Evolutionary conservation across 176 grass and related monocot genomes (phyloP).

Genomic region (Echinochloa phyllopogon): DNA sequence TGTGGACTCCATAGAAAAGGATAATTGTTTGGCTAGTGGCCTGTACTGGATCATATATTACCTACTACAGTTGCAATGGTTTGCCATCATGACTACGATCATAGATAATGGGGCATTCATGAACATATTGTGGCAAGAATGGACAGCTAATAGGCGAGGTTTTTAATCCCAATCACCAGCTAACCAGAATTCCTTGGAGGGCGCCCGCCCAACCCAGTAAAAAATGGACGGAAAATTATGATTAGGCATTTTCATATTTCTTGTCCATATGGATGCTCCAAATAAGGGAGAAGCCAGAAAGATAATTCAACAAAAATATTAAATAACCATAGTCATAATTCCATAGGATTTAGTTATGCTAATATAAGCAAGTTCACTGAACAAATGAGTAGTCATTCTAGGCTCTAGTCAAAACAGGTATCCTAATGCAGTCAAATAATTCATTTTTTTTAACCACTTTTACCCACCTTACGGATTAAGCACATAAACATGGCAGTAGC

Average conservation of each 20-base stretch:
- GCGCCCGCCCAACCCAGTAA: not conserved
- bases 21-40: not conserved
- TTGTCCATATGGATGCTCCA: no score
- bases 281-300: no score
- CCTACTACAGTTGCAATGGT: slow-evolving; percentile 8
- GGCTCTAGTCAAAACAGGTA: not conserved
- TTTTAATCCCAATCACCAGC: not conserved
- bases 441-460: not conserved
- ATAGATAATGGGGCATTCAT: not conserved
- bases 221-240: not conserved
- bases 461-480: not conserved
- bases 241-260: no score
- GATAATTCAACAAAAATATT: slow-evolving; percentile 9
- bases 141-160: not conserved
- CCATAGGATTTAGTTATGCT: not conserved
- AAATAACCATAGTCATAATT: not conserved
- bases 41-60: not conserved
- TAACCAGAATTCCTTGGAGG: not conserved
- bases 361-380: not conserved
- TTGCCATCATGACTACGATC: not conserved
- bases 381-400: not conserved
- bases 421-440: not conserved
- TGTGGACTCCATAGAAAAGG: not conserved
- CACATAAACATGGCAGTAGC: not conserved
- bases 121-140: slow-evolving; percentile 7